Conservation (phyloP, 805 yeast species). For the Spathaspora girioi region DNA sequence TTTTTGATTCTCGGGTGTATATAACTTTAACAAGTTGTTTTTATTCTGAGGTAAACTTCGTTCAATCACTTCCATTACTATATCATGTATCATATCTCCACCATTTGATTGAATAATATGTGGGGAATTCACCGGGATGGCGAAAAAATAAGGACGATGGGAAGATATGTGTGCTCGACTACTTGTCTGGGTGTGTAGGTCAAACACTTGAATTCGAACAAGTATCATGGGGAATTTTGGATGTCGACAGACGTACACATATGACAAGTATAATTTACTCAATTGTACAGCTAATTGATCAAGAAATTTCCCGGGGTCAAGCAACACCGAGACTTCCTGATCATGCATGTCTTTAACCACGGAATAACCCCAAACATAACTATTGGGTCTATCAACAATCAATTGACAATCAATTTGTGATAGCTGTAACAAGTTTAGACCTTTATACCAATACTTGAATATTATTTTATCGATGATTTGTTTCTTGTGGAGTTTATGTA, state of each 20-base stretch:
- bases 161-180: constrained; percentile 45
- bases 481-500: constrained; percentile 21
- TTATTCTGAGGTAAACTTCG: constrained; percentile 46
- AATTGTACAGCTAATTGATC: constrained; percentile 45
- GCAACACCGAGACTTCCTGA: constrained; percentile 26
- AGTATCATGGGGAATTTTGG: constrained; percentile 59
- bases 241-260: constrained; percentile 64
- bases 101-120: constrained; percentile 56
- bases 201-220: constrained; percentile 68
- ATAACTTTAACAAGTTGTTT: constrained; percentile 35
- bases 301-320: constrained; percentile 52
- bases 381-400: constrained; percentile 54
- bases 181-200: constrained; percentile 24
- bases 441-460: constrained; percentile 50
- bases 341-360: constrained; percentile 36
- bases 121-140: constrained; percentile 65
- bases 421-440: constrained; percentile 60
- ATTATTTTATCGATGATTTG: constrained; percentile 43
- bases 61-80: constrained; percentile 61
- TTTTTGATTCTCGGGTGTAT: constrained; percentile 33
- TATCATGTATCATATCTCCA: constrained; percentile 39
- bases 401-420: constrained; percentile 70
- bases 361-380: constrained; percentile 46
- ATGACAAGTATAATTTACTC: constrained; percentile 52
- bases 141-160: constrained; percentile 60